A percentile compares a stretch with the other conserved stretches of the same genome.
phyloP scores from a whole-genome alignment of 106 monocot species.

The Dendrobium huoshanense region DNA sequence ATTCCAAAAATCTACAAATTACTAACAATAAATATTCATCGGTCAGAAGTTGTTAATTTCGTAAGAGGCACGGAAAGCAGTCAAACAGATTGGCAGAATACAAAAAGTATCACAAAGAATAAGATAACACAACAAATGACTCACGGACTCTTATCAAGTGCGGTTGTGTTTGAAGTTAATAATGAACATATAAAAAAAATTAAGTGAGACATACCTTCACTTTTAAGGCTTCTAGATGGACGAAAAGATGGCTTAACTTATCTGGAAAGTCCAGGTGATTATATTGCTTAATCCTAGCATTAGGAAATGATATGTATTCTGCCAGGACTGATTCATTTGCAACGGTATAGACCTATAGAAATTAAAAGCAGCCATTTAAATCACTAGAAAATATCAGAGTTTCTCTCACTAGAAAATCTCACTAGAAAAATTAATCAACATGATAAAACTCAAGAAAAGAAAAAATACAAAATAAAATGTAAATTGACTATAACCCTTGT shows the following conservation, averaged over 20 bases:
- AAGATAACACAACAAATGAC: background rate
- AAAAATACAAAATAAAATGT: too few species aligned
- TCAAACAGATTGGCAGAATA: background rate
- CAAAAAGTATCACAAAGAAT: background rate
- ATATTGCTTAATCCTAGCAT: slow-evolving; percentile 32
- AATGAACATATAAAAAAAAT: background rate
- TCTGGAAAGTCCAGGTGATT: slow-evolving; percentile 21
- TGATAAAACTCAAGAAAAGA: too few species aligned
- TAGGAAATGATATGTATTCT: slow-evolving; percentile 47
- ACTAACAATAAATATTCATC: background rate
- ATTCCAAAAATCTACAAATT: background rate
- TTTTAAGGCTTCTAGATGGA: slow-evolving; percentile 25
- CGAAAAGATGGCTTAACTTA: slow-evolving; percentile 9
- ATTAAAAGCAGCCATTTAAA: background rate
- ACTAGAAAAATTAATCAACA: too few species aligned
- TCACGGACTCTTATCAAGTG: background rate
- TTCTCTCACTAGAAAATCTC: too few species aligned
- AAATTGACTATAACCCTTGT: too few species aligned
- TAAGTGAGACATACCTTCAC: slow-evolving; percentile 26
- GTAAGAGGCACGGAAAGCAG: background rate
- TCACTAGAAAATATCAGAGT: too few species aligned
- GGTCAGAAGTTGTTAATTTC: background rate
- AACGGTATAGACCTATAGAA: slow-evolving; percentile 52
- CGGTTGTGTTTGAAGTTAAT: background rate
- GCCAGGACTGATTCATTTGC: slow-evolving; percentile 43